Conservation (phyloP, 768 basidiomycete species). For the Termitomyces sp. region DNA sequence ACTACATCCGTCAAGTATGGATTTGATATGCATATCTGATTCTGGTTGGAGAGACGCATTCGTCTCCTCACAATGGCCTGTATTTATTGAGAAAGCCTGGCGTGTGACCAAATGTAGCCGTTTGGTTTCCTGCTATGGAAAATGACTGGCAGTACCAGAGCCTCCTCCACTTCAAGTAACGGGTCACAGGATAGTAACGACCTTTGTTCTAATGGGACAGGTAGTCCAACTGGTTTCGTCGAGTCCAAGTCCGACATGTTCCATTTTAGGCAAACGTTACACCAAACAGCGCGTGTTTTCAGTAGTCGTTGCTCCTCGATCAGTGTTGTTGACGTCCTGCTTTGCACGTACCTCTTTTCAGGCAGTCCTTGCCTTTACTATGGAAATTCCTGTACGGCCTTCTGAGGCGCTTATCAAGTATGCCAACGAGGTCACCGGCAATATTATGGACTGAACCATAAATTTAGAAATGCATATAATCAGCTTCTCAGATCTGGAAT, state of each 20-base stretch:
- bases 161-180: too few species aligned
- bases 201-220: too few species aligned
- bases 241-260: too few species aligned
- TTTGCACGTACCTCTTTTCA: background rate
- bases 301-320: background rate
- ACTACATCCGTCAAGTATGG: background rate
- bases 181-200: too few species aligned
- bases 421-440: constrained; percentile 15
- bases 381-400: constrained; percentile 9
- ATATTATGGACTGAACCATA: constrained; percentile 1
- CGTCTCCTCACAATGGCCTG: too few species aligned
- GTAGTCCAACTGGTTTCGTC: too few species aligned
- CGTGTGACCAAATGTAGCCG: background rate
- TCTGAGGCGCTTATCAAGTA: constrained; percentile 15
- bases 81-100: too few species aligned
- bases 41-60: too few species aligned
- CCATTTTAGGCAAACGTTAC: too few species aligned
- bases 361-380: background rate
- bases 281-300: background rate
- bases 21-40: background rate
- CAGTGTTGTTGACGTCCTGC: background rate
- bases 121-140: too few species aligned
- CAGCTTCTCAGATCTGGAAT: constrained; percentile 46
- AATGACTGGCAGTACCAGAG: too few species aligned
- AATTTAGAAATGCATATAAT: constrained; percentile 34